Base-by-base conservation (phyloP, 2,329 filamentous ascomycete species). In the Pseudogymnoascus sp. region DNA sequence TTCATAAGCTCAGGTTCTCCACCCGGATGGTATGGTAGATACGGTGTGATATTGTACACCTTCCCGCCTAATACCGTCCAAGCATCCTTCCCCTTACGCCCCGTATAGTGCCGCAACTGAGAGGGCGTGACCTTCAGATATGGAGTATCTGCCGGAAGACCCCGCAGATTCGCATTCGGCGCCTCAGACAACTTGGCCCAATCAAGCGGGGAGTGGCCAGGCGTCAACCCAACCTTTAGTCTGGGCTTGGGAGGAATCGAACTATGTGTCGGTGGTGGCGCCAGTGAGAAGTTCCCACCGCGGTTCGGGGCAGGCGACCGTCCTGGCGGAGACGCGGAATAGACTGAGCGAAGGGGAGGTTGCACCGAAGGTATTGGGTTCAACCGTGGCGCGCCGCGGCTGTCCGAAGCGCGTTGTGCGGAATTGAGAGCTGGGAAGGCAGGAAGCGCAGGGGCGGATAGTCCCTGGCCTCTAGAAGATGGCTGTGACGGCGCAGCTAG, bases 1-100 rank as follows among this genome's bases (percentile, higher is more conserved):
- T 84, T 79, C 75, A 89, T 76, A 67, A 95, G 75, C 77, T 96
- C 90, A 4, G 86, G 85, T 70, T 88, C 85, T 7, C 90, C 95
- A 21, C 95, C 95, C 0, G 95, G 95, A 75, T 99, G 95, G 73
- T 92, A 99, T 1, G 90, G 87, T 37, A 92, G 74, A 73, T 98
- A 99, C 0, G 93, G 92, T 0, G 88, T 89, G 65, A 99, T 88
- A 72, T 98, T 98, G 78, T 98, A 99, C 28, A 98, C 93, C 71
- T 90, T 90, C 1, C 93, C 93, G 66, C 91, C 89, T 66, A 96
- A 88, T 1, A 86, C 90, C 66, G 90, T 96, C 95, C 95, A 99
- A 0, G 93, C 92, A 71, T 96, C 90, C 67, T 84, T 87, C 7
- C 92, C 92, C 73, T 89, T 90, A 31, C 93, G 85, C 0, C 93